phyloP scores from a whole-genome alignment of 2,329 filamentous ascomycete genomes.

The Fusarium brachygibbosum region DNA sequence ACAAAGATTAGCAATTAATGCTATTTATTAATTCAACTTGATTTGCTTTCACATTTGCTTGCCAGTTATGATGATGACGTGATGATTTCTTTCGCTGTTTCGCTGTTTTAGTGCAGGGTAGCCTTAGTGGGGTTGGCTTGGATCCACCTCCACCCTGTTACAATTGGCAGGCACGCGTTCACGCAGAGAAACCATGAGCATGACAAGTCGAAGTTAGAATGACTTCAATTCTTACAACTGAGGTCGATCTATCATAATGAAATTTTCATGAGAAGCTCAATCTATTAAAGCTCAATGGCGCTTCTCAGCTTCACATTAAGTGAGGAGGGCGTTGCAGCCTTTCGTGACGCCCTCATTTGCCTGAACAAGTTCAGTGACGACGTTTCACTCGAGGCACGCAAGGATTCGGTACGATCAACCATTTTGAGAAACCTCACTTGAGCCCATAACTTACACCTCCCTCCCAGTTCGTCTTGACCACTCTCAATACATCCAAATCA shows the following conservation, averaged over 20 bases:
- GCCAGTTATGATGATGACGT: background rate
- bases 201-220: constrained; percentile 14
- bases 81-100: background rate
- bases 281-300: constrained; percentile 58
- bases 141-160: constrained; percentile 6
- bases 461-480: constrained; percentile 77
- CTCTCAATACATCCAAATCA: constrained; percentile 84
- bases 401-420: constrained; percentile 69
- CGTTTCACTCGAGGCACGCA: constrained; percentile 79
- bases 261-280: background rate
- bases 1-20: constrained; percentile 5
- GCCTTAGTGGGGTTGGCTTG: background rate
- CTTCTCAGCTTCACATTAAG: constrained; percentile 80
- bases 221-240: background rate
- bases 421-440: too few species aligned
- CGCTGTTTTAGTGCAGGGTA: constrained; percentile 26
- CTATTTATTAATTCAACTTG: constrained; percentile 16
- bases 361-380: constrained; percentile 84
- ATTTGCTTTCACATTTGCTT: constrained; percentile 3
- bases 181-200: constrained; percentile 7
- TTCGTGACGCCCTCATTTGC: constrained; percentile 81
- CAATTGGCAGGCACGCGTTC: constrained; percentile 25
- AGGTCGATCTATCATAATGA: background rate
- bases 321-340: constrained; percentile 76
- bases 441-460: background rate